phyloP scores from a whole-genome alignment of 345 rosid genomes.

The Rhodomyrtus tomentosa region DNA sequence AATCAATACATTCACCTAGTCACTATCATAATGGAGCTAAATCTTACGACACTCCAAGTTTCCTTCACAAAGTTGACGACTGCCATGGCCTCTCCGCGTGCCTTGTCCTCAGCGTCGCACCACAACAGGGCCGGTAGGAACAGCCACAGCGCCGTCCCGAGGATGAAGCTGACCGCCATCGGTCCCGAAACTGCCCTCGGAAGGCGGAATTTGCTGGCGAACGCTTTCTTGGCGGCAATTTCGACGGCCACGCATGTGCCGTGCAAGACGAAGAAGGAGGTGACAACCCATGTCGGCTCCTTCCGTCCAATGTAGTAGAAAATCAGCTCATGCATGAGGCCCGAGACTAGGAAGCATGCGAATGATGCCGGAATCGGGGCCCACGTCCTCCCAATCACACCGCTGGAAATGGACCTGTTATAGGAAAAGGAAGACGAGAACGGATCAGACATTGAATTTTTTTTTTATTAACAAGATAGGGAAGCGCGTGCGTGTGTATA shows the following conservation, averaged over 20 bases:
- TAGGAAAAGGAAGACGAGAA: neutral
- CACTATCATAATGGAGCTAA: neutral
- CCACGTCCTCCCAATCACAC: constrained; percentile 17
- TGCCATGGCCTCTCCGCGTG: constrained; percentile 12
- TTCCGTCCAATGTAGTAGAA: constrained; percentile 31
- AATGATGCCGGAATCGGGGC: constrained; percentile 28
- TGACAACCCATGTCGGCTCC: constrained; percentile 37
- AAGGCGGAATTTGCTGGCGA: neutral
- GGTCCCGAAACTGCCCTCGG: constrained; percentile 2
- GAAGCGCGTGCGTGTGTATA: no score
- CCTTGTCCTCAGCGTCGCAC: constrained; percentile 2
- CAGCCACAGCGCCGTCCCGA: constrained; percentile 8
- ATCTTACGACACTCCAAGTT: neutral
- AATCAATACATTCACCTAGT: neutral
- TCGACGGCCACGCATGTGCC: constrained; percentile 16
- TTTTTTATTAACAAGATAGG: neutral
- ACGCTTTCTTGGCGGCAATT: constrained; percentile 10
- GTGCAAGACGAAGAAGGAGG: constrained; percentile 44
- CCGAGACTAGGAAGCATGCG: constrained; percentile 38
- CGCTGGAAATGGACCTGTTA: neutral
- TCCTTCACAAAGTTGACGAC: neutral
- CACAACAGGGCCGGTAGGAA: constrained; percentile 13
- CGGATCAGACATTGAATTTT: neutral
- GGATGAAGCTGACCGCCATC: constrained; percentile 10
- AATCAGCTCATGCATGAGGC: constrained; percentile 51